Base-by-base conservation (phyloP, 179 eudicot genomes). In the Actinidia arguta region DNA sequence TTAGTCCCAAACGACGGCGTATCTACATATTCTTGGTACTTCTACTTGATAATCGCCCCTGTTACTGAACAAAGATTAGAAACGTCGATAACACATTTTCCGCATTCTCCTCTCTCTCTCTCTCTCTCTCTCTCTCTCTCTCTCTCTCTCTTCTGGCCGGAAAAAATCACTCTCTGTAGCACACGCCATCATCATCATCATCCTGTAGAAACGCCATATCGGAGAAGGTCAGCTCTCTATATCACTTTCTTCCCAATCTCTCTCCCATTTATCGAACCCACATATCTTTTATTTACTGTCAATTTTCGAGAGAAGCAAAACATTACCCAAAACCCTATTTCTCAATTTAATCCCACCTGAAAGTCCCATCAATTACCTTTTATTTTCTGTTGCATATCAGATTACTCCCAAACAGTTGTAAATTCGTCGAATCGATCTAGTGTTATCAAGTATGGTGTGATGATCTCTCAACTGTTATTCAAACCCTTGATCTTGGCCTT, bases 311-410 rank as follows among this genome's bases (percentile, higher is more conserved):
- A 75, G 25, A 10, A 63, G 18, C 44, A 52, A 74, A 42, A 4
- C 47, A 58, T 10, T 52, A 75, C 68, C 79, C 52, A 58, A 22
- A 59, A 58, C 79, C 78, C 54, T 55, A 58, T 76, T 76, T 76
- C 79, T 76, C 18, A 14, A 9, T 36, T 76, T 58, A 76, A 55
- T 17, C 25, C 78, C 63, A 12, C 36, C 8, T 27, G 12, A 17
- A 36, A 10, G 66, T 20, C 56, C 50, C 62, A 31, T 75, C 31
- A 36, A 20, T 31, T 42, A 17, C 5, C 50, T 56, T 20, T 18
- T 75, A 55, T 36, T 73, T 73, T 51, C 61, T 52, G 46, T 73
- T 73, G 44, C 64, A 16, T 1, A 75, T 55, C 50, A 20, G 50
- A 18, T 56, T 10, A 56, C 27, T 0, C 5, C 17, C 12, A 39